Percentiles rank a stretch among this genome's conserved stretches.
Evolutionary conservation across 257 asterid species (phyloP).

Genomic region (Solanum ossicruentum): DNA sequence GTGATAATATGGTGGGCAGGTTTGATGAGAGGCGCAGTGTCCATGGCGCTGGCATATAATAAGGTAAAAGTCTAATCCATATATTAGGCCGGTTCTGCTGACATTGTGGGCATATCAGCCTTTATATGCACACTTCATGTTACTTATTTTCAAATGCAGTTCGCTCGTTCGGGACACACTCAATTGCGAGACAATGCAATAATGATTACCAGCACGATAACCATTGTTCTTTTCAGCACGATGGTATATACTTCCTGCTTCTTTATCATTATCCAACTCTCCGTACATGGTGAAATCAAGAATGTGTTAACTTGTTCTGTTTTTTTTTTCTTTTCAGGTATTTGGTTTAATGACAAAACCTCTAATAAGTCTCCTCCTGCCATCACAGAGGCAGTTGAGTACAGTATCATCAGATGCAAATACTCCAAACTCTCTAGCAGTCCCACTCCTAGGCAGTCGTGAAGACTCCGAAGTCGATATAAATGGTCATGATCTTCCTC

Average conservation of each 20-base stretch:
- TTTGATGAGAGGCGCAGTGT: conserved; percentile 33
- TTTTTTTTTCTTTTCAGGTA: conserved; percentile 2
- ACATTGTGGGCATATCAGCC: background rate
- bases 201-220: conserved; percentile 36
- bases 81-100: background rate
- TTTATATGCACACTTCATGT: background rate
- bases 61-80: conserved; percentile 9
- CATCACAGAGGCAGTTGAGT: conserved; percentile 8
- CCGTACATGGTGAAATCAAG: background rate
- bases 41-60: conserved; percentile 36
- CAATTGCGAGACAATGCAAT: conserved; percentile 17
- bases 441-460: conserved; percentile 12
- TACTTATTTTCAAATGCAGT: conserved; percentile 11
- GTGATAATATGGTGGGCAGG: conserved; percentile 40
- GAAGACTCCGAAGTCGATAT: conserved; percentile 14
- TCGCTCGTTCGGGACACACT: conserved; percentile 19
- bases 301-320: background rate
- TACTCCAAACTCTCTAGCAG: conserved; percentile 10
- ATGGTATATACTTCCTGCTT: conserved; percentile 9
- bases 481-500: conserved; percentile 1
- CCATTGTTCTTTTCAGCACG: conserved; percentile 33
- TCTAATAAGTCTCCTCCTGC: conserved; percentile 22
- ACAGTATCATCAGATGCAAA: conserved; percentile 10
- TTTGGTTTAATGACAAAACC: conserved; percentile 31
- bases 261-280: background rate